Percentiles rank a stretch among this genome's conserved stretches.
Evolutionary conservation across 306 rosid genomes (phyloP).

Genomic region (Styphnolobium japonicum): DNA sequence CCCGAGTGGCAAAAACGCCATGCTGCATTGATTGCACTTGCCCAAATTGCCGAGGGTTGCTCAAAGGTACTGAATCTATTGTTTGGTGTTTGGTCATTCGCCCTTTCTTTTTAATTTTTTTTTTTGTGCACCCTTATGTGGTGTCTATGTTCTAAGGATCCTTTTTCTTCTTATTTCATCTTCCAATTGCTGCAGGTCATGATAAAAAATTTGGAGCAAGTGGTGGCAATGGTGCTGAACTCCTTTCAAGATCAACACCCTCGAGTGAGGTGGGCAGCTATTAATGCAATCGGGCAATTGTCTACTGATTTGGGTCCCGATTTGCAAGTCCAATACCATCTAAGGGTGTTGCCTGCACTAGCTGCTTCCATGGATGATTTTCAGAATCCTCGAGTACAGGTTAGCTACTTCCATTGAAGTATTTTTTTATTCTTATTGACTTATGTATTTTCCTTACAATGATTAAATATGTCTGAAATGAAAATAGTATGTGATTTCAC

Average conservation of each 20-base stretch:
- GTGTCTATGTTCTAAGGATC: neutral
- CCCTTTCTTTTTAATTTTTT: too few relatives aligned
- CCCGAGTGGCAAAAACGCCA: constrained; percentile 95
- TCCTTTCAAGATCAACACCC: constrained; percentile 95
- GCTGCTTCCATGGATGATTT: constrained; percentile 96
- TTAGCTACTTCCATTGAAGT: constrained; percentile 18
- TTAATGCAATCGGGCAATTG: constrained; percentile 93
- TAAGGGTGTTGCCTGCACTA: constrained; percentile 81
- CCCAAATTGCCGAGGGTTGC: constrained; percentile 95
- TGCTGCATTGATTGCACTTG: constrained; percentile 84
- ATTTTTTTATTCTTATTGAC: neutral
- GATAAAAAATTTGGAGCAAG: constrained; percentile 91
- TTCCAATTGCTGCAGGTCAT: constrained; percentile 61
- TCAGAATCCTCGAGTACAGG: constrained; percentile 98
- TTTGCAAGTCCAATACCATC: constrained; percentile 85
- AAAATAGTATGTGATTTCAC: neutral
- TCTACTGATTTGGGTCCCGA: constrained; percentile 99
- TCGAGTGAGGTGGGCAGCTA: constrained; percentile 99
- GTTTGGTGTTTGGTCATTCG: too few relatives aligned
- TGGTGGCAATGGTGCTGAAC: constrained; percentile 93
- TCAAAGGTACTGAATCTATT: constrained; percentile 55
- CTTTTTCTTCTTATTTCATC: neutral
- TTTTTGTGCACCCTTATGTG: neutral
- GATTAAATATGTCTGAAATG: neutral
- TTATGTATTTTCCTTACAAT: neutral